Percentiles rank a stretch among this genome's conserved stretches.
Conservation (phyloP, 108 stramenopile genomes). For the Stephanodiscus triporus region DNA sequence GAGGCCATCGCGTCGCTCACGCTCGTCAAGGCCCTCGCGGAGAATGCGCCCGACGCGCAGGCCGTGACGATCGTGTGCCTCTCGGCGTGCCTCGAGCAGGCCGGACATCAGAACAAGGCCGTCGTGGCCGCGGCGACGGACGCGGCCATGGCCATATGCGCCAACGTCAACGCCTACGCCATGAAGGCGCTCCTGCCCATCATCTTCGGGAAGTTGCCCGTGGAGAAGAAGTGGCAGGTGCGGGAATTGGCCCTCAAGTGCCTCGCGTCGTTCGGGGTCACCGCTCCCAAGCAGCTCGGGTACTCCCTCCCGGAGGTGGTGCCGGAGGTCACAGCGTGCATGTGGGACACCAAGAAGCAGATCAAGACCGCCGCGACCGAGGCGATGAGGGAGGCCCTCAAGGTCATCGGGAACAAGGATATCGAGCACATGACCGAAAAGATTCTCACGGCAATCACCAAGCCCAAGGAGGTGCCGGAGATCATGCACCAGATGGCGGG, state of each 20-base stretch:
- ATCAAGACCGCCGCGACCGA: slow-evolving; percentile 91
- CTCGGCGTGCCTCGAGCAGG: slow-evolving; percentile 77
- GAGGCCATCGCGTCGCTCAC: slow-evolving; percentile 81
- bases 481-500: slow-evolving; percentile 97
- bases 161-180: slow-evolving; percentile 85
- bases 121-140: slow-evolving; percentile 67
- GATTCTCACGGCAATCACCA: slow-evolving; percentile 92
- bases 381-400: slow-evolving; percentile 90
- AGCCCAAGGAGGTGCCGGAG: slow-evolving; percentile 95
- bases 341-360: slow-evolving; percentile 99
- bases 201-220: slow-evolving; percentile 80
- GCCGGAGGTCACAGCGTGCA: slow-evolving; percentile 93
- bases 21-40: slow-evolving; percentile 77
- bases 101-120: slow-evolving; percentile 62
- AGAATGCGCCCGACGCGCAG: slow-evolving; percentile 72
- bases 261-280: slow-evolving; percentile 64
- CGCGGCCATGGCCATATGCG: slow-evolving; percentile 79
- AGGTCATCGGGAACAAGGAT: slow-evolving; percentile 98
- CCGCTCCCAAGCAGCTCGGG: slow-evolving; percentile 85
- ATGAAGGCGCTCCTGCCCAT: slow-evolving; percentile 87
- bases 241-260: slow-evolving; percentile 87
- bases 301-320: slow-evolving; percentile 90
- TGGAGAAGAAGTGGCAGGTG: slow-evolving; percentile 88
- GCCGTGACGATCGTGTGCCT: slow-evolving; percentile 78
- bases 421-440: slow-evolving; percentile 98